A percentile compares a stretch with the other conserved stretches of the same genome.
These are phyloP conservation scores for Rhodotorula diobovata DNA, from an alignment of 768 basidiomycete species.

Conservation along the genomic window DNA sequence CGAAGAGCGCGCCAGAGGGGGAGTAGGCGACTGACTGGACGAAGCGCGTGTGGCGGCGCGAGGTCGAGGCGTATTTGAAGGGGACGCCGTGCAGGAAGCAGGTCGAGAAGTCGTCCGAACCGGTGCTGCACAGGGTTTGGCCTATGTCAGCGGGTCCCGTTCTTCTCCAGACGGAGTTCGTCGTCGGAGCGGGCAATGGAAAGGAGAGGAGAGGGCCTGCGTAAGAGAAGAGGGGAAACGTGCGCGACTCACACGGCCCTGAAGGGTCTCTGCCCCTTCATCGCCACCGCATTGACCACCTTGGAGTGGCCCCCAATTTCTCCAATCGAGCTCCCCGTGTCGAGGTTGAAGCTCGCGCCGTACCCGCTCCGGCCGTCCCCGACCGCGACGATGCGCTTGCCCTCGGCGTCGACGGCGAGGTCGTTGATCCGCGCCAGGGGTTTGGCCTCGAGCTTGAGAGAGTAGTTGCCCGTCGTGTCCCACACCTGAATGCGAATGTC, in stretches of 20 bases:
- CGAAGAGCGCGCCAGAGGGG: conserved; percentile 73
- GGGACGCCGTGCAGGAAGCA: conserved; percentile 56
- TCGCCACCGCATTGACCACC: conserved; percentile 47
- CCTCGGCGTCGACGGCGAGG: conserved; percentile 91
- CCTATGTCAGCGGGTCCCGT: no score
- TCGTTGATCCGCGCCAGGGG: conserved; percentile 57
- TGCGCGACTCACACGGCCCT: conserved; percentile 19
- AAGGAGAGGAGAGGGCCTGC: no score
- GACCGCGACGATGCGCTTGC: conserved; percentile 85
- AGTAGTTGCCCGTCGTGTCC: conserved; percentile 84
- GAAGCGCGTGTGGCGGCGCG: conserved; percentile 73
- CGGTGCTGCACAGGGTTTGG: conserved; percentile 33
- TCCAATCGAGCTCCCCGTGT: conserved; percentile 59
- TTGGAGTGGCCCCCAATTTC: conserved; percentile 87
- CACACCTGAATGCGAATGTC: no score
- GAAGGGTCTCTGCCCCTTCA: conserved; percentile 25
- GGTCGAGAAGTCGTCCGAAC: conserved; percentile 33
- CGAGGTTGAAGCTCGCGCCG: conserved; percentile 47
- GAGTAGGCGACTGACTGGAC: conserved; percentile 84
- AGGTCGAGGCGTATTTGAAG: conserved; percentile 61
- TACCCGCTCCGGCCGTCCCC: conserved; percentile 66
- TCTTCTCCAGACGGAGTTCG: no score
- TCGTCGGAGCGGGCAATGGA: no score
- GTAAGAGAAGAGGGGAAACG: background rate
- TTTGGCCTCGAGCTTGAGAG: conserved; percentile 46